Conservation (phyloP, 192 early-diverging fungal genomes). For the Linnemannia zychae region DNA sequence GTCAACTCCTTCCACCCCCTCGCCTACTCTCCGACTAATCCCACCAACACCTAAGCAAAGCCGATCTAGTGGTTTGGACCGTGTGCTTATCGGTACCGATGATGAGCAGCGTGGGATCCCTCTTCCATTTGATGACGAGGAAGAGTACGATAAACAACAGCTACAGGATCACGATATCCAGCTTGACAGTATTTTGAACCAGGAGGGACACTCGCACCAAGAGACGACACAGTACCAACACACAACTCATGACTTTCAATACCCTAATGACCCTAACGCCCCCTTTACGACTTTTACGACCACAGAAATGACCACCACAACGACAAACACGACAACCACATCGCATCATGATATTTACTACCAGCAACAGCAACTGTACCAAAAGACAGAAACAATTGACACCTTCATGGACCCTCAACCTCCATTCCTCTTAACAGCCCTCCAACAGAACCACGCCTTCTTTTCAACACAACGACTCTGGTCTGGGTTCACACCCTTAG, state of each 20-base stretch:
- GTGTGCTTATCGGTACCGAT: background rate
- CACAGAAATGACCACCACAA: conserved; percentile 13
- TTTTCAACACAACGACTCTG: conserved; percentile 35
- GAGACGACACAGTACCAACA: background rate
- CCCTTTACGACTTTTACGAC: conserved; percentile 27
- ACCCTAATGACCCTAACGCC: conserved; percentile 29
- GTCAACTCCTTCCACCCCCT: conserved; percentile 40
- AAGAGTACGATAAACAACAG: conserved; percentile 1
- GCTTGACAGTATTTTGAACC: background rate
- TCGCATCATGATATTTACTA: conserved; percentile 1
- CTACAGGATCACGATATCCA: background rate
- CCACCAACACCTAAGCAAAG: conserved; percentile 47
- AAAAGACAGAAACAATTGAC: background rate
- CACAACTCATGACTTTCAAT: conserved; percentile 17
- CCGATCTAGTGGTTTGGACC: background rate
- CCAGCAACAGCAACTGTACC: conserved; percentile 4
- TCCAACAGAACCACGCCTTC: conserved; percentile 10
- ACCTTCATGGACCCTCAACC: conserved; percentile 42
- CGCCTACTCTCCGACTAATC: conserved; percentile 43
- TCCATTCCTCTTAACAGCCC: conserved; percentile 35
- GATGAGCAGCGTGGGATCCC: conserved; percentile 29
- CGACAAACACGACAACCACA: conserved; percentile 7
- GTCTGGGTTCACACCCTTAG: conserved; percentile 62
- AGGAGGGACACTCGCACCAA: background rate
- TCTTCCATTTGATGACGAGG: conserved; percentile 17